Evolutionary conservation across 306 rosid genomes (phyloP).

Genomic region (Hippophae tibetana): DNA sequence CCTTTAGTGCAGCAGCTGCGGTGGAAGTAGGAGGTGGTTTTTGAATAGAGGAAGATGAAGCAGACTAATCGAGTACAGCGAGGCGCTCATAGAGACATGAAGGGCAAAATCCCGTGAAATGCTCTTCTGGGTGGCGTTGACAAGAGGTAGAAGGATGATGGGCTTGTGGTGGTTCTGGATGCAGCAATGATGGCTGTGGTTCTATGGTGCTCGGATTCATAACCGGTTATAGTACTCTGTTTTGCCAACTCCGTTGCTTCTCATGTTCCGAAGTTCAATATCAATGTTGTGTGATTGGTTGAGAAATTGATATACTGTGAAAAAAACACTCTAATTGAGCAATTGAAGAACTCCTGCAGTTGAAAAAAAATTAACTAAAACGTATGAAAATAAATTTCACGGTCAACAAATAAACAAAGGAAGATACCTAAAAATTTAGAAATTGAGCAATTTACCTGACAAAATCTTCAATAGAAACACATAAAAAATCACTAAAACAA

Average conservation of each 20-base stretch:
- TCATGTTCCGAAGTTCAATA: slow-evolving; percentile 46
- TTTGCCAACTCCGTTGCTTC: slow-evolving; percentile 35
- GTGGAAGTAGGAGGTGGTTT: slow-evolving; percentile 73
- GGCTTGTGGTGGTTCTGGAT: slow-evolving; percentile 50
- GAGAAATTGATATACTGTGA: no score
- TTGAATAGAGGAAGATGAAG: slow-evolving; percentile 39
- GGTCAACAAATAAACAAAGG: background rate
- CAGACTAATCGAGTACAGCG: slow-evolving; percentile 65
- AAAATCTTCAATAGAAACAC: background rate
- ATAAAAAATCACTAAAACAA: background rate
- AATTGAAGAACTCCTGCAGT: background rate
- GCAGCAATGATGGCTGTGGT: slow-evolving; percentile 23
- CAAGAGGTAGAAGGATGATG: slow-evolving; percentile 81
- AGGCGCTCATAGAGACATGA: slow-evolving; percentile 99
- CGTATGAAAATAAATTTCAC: background rate
- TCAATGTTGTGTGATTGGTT: no score
- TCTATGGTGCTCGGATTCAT: slow-evolving; percentile 73
- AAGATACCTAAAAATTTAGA: background rate
- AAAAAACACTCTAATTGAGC: no score
- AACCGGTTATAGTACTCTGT: slow-evolving; percentile 30
- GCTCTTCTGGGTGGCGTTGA: slow-evolving; percentile 71
- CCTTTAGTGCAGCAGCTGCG: slow-evolving; percentile 86
- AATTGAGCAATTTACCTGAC: background rate
- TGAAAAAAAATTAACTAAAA: background rate
- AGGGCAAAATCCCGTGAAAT: slow-evolving; percentile 95